Conservation (phyloP, 208 protist genomes). For the Trypanosoma mega region DNA sequence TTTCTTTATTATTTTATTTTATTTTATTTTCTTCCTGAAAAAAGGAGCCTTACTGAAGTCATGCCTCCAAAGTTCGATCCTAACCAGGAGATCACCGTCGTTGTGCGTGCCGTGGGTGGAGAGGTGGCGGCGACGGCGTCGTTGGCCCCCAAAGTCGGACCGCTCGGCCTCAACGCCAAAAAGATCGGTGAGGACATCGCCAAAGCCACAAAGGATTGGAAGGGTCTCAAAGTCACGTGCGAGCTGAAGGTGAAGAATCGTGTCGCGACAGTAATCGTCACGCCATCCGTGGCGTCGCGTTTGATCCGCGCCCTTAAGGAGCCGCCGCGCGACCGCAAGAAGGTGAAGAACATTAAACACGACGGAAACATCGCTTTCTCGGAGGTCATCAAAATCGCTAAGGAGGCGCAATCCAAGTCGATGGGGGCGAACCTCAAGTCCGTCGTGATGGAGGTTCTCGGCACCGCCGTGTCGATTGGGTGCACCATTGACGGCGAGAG, state of each 20-base stretch:
- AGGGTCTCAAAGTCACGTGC: constrained; percentile 98
- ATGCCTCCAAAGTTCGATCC: constrained; percentile 99
- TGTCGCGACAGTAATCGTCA: constrained; percentile 95
- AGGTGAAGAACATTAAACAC: constrained; percentile 99
- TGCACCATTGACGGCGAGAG: constrained; percentile 97
- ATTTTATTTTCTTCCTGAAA: constrained; percentile 14
- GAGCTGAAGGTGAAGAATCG: constrained; percentile 99
- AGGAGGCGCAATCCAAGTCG: constrained; percentile 93
- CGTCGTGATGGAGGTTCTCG: constrained; percentile 99
- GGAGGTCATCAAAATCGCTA: constrained; percentile 97
- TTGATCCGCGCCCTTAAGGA: constrained; percentile 99
- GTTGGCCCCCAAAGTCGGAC: constrained; percentile 99
- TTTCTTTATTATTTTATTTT: neutral
- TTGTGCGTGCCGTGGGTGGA: constrained; percentile 97
- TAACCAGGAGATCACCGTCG: constrained; percentile 94
- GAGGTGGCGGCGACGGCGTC: constrained; percentile 97
- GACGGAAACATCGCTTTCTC: constrained; percentile 97
- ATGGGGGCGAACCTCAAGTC: constrained; percentile 94
- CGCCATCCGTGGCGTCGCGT: constrained; percentile 96
- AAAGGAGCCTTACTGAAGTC: constrained; percentile 62
- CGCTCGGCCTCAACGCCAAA: constrained; percentile 99
- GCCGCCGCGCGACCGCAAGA: constrained; percentile 99
- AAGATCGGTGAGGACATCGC: constrained; percentile 99
- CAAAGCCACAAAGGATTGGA: constrained; percentile 98
- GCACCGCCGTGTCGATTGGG: constrained; percentile 97